Conservation (phyloP, 768 basidiomycete species). For the Podaxis rugospora region DNA sequence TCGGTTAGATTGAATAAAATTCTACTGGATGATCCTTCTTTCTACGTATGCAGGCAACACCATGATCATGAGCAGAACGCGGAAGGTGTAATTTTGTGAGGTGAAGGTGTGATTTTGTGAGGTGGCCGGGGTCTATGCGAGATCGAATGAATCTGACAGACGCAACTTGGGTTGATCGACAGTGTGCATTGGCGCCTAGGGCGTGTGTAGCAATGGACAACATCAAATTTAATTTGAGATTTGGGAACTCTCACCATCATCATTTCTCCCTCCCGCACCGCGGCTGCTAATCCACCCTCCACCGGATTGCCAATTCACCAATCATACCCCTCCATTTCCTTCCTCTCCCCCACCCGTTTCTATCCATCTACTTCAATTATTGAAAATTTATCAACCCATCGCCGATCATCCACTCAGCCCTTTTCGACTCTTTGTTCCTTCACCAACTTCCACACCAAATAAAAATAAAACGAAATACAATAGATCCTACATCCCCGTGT, state of each 20-base stretch:
- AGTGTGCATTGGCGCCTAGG: not conserved
- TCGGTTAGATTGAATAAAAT: not conserved
- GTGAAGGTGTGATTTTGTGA: too few relatives aligned
- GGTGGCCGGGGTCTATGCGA: slow-evolving; percentile 5
- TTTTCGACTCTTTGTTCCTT: not conserved
- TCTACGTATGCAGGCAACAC: not conserved
- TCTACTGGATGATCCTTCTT: not conserved
- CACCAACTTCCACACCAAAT: not conserved
- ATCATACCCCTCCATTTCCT: not conserved
- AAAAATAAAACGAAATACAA: too few relatives aligned
- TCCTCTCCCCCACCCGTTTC: not conserved
- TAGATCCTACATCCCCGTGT: too few relatives aligned
- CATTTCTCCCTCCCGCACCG: not conserved
- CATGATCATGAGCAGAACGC: not conserved
- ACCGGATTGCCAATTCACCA: not conserved
- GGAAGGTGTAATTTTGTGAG: not conserved
- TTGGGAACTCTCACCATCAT: slow-evolving; percentile 2
- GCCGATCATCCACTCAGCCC: not conserved
- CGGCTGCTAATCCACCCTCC: not conserved
- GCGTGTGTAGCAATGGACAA: not conserved
- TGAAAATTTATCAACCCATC: not conserved
- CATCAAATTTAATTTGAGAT: not conserved
- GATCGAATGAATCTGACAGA: slow-evolving; percentile 9
- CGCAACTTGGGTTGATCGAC: not conserved
- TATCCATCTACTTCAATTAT: not conserved